Evolutionary conservation across 176 grass and related monocot species (phyloP).

Genomic region (Lolium perenne): DNA sequence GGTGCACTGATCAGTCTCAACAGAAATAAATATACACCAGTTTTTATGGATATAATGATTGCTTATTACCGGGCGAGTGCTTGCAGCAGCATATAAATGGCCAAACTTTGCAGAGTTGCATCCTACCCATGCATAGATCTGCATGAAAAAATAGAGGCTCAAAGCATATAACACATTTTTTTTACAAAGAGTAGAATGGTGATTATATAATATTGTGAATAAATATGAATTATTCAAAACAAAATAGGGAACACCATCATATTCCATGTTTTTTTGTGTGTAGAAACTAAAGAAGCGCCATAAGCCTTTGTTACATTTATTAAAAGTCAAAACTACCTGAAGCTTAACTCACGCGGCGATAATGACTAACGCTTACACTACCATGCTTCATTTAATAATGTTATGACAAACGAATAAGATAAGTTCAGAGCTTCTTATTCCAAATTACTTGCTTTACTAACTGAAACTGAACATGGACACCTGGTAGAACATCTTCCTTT

Average conservation of each 20-base stretch:
- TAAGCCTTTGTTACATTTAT: background rate
- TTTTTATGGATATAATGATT: background rate
- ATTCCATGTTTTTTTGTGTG: background rate
- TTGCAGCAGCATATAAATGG: slow-evolving; percentile 90
- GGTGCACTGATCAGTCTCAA: background rate
- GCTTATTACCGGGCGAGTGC: slow-evolving; percentile 64
- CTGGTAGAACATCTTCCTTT: slow-evolving; percentile 1
- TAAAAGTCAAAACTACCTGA: background rate
- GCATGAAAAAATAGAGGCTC: slow-evolving; percentile 24
- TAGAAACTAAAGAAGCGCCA: background rate
- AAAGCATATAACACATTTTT: background rate
- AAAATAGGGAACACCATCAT: background rate
- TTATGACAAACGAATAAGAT: background rate
- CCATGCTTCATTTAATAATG: background rate
- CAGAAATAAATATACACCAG: background rate
- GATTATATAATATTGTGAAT: background rate
- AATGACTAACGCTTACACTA: background rate
- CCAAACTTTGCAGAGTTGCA: slow-evolving; percentile 86
- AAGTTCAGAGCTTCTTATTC: background rate
- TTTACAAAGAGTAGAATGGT: background rate
- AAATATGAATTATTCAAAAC: slow-evolving; percentile 2
- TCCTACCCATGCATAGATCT: slow-evolving; percentile 95
- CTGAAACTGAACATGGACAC: background rate
- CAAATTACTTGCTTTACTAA: background rate
- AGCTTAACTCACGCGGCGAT: background rate